Conservation (phyloP, 768 basidiomycete species). For the Hygrophorus russula region DNA sequence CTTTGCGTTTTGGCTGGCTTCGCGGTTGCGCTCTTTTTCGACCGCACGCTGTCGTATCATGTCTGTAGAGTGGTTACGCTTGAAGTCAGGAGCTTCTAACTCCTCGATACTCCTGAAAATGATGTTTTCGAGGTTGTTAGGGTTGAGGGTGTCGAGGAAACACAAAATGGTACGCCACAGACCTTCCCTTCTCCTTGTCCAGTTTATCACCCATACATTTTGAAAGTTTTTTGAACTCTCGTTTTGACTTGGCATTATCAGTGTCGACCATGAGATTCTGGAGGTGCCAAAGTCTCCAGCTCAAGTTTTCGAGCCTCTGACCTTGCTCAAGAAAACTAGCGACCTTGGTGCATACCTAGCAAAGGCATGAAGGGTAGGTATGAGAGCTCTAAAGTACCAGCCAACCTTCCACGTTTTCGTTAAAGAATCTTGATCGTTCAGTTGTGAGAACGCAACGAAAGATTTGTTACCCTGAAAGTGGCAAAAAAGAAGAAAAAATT, state of each 20-base stretch:
- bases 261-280: slow-evolving; percentile 87
- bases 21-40: slow-evolving; percentile 73
- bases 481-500: too few relatives aligned
- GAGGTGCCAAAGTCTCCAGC: slow-evolving; percentile 88
- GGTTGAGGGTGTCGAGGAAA: slow-evolving; percentile 21
- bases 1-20: slow-evolving; percentile 48
- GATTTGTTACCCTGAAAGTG: slow-evolving; percentile 79
- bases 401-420: slow-evolving; percentile 86
- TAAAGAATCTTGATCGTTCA: slow-evolving; percentile 73
- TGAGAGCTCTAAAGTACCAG: slow-evolving; percentile 8
- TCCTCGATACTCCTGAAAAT: slow-evolving; percentile 68
- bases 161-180: slow-evolving; percentile 18
- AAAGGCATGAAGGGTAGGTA: slow-evolving; percentile 1
- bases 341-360: slow-evolving; percentile 81
- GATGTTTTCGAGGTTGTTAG: slow-evolving; percentile 15
- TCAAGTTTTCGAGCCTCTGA: slow-evolving; percentile 83
- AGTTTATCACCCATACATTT: slow-evolving; percentile 86
- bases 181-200: slow-evolving; percentile 90
- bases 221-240: slow-evolving; percentile 84
- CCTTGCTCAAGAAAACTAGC: slow-evolving; percentile 87
- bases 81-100: slow-evolving; percentile 76
- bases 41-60: slow-evolving; percentile 71
- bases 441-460: slow-evolving; percentile 86
- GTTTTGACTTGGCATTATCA: slow-evolving; percentile 81
- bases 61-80: slow-evolving; percentile 67